phyloP scores from a whole-genome alignment of 441 rosid species.

The Brassica balearica region DNA sequence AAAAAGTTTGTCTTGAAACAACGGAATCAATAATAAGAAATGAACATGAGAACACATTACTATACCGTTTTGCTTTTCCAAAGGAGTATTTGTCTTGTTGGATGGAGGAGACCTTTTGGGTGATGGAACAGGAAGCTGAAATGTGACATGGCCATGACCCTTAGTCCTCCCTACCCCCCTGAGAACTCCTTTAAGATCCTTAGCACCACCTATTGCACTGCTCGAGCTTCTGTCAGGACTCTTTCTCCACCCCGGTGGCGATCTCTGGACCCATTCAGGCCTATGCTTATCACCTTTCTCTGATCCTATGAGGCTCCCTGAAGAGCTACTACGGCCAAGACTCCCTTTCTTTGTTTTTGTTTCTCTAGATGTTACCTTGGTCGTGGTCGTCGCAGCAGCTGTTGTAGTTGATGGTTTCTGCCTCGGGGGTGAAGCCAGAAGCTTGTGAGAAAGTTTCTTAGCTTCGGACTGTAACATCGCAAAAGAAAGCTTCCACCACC shows the following conservation, averaged over 20 bases:
- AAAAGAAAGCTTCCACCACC: conserved; percentile 46
- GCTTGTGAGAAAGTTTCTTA: conserved; percentile 20
- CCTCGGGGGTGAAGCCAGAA: conserved; percentile 14
- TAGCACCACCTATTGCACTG: conserved; percentile 17
- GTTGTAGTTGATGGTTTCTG: conserved; percentile 6
- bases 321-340: conserved; percentile 18
- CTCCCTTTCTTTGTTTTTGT: conserved; percentile 11
- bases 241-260: conserved; percentile 27
- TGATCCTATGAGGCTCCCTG: conserved; percentile 22
- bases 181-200: conserved; percentile 42
- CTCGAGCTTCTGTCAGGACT: conserved; percentile 24
- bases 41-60: conserved; percentile 1
- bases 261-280: conserved; percentile 37
- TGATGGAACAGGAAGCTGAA: conserved; percentile 40
- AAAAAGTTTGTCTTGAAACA: conserved; percentile 3
- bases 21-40: conserved; percentile 15
- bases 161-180: conserved; percentile 29
- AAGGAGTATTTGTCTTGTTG: background rate
- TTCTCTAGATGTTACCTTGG: conserved; percentile 7
- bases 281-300: conserved; percentile 23
- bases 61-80: conserved; percentile 38
- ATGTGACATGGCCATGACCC: conserved; percentile 41
- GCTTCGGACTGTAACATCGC: conserved; percentile 26
- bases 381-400: background rate
- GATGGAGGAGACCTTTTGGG: conserved; percentile 34